Evolutionary conservation across 139 green algal genomes (phyloP).

Genomic region (Diplosphaera chodatii): DNA sequence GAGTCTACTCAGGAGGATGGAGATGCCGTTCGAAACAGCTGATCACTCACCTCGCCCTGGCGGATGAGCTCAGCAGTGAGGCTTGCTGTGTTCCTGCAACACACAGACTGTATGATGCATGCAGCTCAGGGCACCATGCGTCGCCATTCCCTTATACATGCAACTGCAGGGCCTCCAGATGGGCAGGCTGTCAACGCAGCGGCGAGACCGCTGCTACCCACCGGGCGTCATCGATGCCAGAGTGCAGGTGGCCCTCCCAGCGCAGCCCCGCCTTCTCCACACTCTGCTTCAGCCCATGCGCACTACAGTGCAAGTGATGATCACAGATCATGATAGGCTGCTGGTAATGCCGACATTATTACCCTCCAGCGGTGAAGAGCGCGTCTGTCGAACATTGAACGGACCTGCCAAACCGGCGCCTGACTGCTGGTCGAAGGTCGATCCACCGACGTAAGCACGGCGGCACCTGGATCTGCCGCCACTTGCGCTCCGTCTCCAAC

Average conservation of each 20-base stretch:
- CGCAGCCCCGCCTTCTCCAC: slow-evolving; percentile 26
- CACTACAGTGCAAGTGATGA: slow-evolving; percentile 8
- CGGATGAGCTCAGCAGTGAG: slow-evolving; percentile 27
- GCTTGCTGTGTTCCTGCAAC: slow-evolving; percentile 29
- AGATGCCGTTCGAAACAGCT: no score
- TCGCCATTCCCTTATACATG: no score
- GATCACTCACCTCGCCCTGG: slow-evolving; percentile 20
- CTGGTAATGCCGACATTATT: no score
- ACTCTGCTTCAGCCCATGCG: slow-evolving; percentile 2
- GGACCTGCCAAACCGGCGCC: background rate
- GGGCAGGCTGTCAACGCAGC: no score
- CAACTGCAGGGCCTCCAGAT: no score
- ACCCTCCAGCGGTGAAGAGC: background rate
- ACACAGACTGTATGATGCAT: background rate
- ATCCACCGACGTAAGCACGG: slow-evolving; percentile 56
- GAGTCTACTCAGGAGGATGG: no score
- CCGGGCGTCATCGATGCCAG: slow-evolving; percentile 32
- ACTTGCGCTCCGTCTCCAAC: slow-evolving; percentile 53
- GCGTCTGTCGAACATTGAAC: slow-evolving; percentile 6
- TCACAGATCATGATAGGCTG: no score
- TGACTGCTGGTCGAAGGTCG: slow-evolving; percentile 48
- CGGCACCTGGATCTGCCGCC: slow-evolving; percentile 43
- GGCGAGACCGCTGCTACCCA: background rate
- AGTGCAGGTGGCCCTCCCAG: slow-evolving; percentile 39
- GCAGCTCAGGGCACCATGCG: no score